These are phyloP conservation scores for Raffaelea ambrosiae DNA, from an alignment of 2,329 filamentous ascomycete genomes.

Conservation along the genomic window DNA sequence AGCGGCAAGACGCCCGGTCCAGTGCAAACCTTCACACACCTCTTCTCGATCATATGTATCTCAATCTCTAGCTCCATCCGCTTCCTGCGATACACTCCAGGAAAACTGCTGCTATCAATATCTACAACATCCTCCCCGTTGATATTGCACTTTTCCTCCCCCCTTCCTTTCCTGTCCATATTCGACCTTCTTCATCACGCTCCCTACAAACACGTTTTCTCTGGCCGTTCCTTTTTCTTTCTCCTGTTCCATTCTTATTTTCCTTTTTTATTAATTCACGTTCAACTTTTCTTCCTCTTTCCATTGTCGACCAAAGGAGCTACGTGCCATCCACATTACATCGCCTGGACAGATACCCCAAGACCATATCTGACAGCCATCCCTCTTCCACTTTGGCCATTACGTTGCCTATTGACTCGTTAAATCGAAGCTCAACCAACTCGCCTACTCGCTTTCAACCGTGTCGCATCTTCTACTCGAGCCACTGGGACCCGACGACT, in stretches of 20 bases:
- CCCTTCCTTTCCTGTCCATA: constrained; percentile 7
- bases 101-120: constrained; percentile 6
- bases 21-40: constrained; percentile 9
- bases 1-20: constrained; percentile 9
- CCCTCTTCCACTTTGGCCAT: not conserved
- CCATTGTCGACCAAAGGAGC: too few relatives aligned
- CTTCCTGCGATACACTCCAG: not conserved
- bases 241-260: not conserved
- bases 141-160: not conserved
- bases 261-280: not conserved
- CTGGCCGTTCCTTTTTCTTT: not conserved
- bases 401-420: constrained; percentile 10
- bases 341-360: too few relatives aligned
- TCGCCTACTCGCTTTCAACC: not conserved
- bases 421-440: constrained; percentile 10
- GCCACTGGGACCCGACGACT: not conserved
- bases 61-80: not conserved
- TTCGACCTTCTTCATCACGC: not conserved
- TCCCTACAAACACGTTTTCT: constrained; percentile 3
- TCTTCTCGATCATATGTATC: not conserved
- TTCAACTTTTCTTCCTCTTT: not conserved
- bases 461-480: not conserved
- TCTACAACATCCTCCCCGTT: constrained; percentile 8
- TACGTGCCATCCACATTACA: too few relatives aligned
- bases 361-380: too few relatives aligned